Conservation (phyloP, 768 basidiomycete genomes). For the Gloeopeniophorella convolvens region DNA sequence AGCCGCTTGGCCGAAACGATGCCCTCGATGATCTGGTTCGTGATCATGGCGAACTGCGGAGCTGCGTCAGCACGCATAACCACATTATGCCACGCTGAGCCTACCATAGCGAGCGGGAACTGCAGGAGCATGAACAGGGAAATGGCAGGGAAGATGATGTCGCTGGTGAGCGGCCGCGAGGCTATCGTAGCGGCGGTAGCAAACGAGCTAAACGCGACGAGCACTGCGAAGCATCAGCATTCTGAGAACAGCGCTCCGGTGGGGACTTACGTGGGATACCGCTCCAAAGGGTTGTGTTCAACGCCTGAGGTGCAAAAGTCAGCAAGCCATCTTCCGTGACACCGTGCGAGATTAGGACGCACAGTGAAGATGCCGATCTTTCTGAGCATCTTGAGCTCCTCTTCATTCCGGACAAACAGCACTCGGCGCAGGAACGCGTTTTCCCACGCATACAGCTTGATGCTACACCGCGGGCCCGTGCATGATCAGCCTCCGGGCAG, state of each 20-base stretch:
- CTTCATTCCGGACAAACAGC: constrained; percentile 71
- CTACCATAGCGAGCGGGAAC: constrained; percentile 80
- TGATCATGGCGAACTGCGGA: constrained; percentile 61
- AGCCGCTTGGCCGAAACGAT: constrained; percentile 78
- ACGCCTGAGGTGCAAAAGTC: constrained; percentile 33
- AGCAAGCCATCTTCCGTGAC: background rate
- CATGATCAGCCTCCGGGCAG: background rate
- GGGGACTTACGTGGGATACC: constrained; percentile 48
- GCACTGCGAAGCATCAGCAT: constrained; percentile 32
- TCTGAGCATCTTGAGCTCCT: constrained; percentile 73
- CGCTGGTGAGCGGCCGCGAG: constrained; percentile 69
- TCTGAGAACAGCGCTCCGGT: background rate
- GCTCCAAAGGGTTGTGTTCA: constrained; percentile 58
- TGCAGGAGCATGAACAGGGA: constrained; percentile 82
- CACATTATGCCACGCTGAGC: constrained; percentile 14
- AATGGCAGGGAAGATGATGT: constrained; percentile 94
- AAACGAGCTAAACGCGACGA: constrained; percentile 81
- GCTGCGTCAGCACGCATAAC: background rate
- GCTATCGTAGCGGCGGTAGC: constrained; percentile 61
- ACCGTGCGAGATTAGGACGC: constrained; percentile 25
- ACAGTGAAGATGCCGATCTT: constrained; percentile 77
- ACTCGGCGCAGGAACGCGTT: constrained; percentile 79
- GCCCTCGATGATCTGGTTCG: constrained; percentile 79
- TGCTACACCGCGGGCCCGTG: constrained; percentile 38
- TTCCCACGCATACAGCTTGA: constrained; percentile 95